Base-by-base conservation (phyloP, 2,329 filamentous ascomycete genomes). In the Aspergillus floridensis region DNA sequence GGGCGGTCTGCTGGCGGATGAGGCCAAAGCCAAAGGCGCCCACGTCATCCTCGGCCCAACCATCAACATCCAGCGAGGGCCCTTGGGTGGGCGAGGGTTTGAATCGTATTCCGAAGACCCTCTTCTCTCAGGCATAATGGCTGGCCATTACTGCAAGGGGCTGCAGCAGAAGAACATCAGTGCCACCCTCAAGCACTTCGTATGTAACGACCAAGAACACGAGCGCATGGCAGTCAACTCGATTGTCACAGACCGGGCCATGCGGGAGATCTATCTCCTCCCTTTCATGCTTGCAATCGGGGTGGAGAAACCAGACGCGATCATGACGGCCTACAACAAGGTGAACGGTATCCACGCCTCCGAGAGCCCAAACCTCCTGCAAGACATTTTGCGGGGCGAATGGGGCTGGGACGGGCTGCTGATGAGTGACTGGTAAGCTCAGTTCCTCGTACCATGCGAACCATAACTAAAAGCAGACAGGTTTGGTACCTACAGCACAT, bases 41-140 rank as follows among this genome's bases (percentile, higher is more conserved):
- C 83, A 91, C 61, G 83, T 93, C 26, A 79, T 93, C 6, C 81
- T 93, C 7, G 90, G 88, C 0, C 90, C 90, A 1, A 93, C 90
- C 0, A 86, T 92, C 24, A 92, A 90, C 76, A 88, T 93, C 80
- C 91, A 93, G 68, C 84, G 91, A 16, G 89, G 89, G 53, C 91
- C 91, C 0, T 81, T 95, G 0, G 91, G 91, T 19, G 91, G 91
- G 16, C 83, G 91, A 59, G 92, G 92, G 63, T 95, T 93, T 65
- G 91, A 95, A 74, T 92, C 90, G 0, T 93, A 92, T 72, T 92
- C 89, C 0, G 91, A 95, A 72, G 91, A 95, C 65, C 90, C 91
- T 0, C 82, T 88, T 7, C 80, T 95, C 11, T 90, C 89, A 0
- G 90, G 90, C 38, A 88, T 88, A 63, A 77, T 92, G 60, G 87